Percentiles rank a stretch among this genome's conserved stretches.
Conservation (phyloP, 2,329 filamentous ascomycete species). For the Geosmithia putterillii region DNA sequence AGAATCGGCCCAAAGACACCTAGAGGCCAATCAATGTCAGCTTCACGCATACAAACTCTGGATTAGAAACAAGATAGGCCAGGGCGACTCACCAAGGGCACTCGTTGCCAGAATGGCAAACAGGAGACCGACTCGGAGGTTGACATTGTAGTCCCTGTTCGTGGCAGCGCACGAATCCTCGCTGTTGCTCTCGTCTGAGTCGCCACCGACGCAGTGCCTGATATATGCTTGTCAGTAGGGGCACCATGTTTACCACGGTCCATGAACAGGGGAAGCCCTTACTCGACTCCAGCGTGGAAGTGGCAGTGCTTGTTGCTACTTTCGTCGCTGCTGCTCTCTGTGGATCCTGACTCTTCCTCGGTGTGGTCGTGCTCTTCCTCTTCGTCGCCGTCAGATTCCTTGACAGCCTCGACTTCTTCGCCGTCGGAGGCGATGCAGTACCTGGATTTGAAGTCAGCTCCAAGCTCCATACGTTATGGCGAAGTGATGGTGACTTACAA, state of each 20-base stretch:
- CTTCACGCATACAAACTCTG: background rate
- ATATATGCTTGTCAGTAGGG: constrained; percentile 27
- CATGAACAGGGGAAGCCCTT: constrained; percentile 16
- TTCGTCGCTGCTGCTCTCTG: background rate
- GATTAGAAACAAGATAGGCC: background rate
- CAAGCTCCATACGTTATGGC: background rate
- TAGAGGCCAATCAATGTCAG: constrained; percentile 5
- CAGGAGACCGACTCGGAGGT: constrained; percentile 55
- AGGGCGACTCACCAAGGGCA: constrained; percentile 35
- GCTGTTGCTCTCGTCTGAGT: constrained; percentile 27
- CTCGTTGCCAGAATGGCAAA: constrained; percentile 62
- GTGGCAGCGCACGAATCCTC: constrained; percentile 27
- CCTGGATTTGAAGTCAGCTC: constrained; percentile 20
- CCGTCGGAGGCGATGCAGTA: constrained; percentile 50
- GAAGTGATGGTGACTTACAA: constrained; percentile 28
- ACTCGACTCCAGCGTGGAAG: constrained; percentile 67
- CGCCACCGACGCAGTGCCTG: constrained; percentile 45
- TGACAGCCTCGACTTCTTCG: constrained; percentile 45
- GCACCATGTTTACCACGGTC: background rate
- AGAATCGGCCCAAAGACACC: constrained; percentile 56
- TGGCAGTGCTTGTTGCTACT: constrained; percentile 43
- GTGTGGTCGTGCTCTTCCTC: constrained; percentile 4
- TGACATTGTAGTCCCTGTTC: constrained; percentile 50
- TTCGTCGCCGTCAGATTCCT: constrained; percentile 14
- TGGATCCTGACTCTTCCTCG: constrained; percentile 5